These are phyloP conservation scores for Hymenoscyphus repandus DNA, from an alignment of 2,329 filamentous ascomycete genomes.

Conservation along the genomic window DNA sequence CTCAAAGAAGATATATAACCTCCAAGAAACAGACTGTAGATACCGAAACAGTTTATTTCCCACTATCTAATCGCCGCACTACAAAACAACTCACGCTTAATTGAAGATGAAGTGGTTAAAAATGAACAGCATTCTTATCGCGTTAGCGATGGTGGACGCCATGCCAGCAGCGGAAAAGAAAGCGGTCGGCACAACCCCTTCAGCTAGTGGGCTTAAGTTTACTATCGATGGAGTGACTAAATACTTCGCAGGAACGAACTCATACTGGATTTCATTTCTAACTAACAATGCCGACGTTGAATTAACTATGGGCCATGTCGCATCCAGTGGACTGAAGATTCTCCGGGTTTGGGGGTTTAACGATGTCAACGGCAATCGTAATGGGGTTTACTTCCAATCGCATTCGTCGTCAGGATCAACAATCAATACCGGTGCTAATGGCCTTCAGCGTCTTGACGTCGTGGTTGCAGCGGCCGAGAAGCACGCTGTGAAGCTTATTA, in stretches of 20 bases:
- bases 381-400: background rate
- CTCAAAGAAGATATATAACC: background rate
- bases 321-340: background rate
- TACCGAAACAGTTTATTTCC: background rate
- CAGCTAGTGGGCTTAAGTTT: background rate
- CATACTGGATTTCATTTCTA: background rate
- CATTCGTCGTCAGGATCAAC: conserved; percentile 35
- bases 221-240: background rate
- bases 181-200: background rate
- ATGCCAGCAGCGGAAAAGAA: background rate
- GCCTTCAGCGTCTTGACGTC: conserved; percentile 59
- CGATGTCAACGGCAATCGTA: background rate
- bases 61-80: background rate
- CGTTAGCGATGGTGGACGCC: background rate
- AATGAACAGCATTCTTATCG: background rate
- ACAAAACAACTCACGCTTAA: background rate
- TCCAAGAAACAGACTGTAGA: background rate
- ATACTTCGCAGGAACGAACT: background rate
- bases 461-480: conserved; percentile 55
- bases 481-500: conserved; percentile 55
- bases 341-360: background rate
- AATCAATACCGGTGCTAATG: conserved; percentile 59
- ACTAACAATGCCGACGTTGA: background rate
- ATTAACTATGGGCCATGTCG: background rate
- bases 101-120: background rate